Percentiles rank a stretch among this genome's conserved stretches.
Conservation (phyloP, 495 filamentous ascomycete genomes). For the Trypethelium eluteriae region DNA sequence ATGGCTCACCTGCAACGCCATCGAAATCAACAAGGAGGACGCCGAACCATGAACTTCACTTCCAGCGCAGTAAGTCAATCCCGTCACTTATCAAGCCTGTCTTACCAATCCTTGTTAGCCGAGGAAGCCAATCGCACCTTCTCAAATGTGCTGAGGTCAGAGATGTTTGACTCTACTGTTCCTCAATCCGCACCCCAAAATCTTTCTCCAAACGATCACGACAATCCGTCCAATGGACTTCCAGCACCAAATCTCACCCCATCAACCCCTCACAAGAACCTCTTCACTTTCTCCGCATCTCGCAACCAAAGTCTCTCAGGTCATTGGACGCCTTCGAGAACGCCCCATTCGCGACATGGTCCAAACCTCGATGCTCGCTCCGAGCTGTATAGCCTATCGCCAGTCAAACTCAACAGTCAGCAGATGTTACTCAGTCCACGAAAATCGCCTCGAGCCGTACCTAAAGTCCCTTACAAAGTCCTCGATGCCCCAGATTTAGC, state of each 20-base stretch:
- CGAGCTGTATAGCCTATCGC: constrained; percentile 88
- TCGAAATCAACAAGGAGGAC: constrained; percentile 75
- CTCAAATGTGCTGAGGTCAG: constrained; percentile 76
- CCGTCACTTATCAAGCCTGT: constrained; percentile 12
- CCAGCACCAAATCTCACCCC: constrained; percentile 65
- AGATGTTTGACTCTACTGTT: constrained; percentile 82
- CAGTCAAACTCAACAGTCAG: constrained; percentile 82
- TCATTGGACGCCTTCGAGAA: constrained; percentile 34
- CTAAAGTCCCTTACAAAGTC: constrained; percentile 96
- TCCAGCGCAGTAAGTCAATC: constrained; percentile 70
- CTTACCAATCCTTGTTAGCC: constrained; percentile 51
- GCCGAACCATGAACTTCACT: constrained; percentile 84
- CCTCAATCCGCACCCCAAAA: constrained; percentile 69
- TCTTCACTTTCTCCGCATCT: constrained; percentile 86
- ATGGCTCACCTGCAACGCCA: constrained; percentile 84
- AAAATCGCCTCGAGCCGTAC: constrained; percentile 78
- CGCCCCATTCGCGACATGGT: constrained; percentile 43
- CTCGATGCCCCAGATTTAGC: constrained; percentile 91
- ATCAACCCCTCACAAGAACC: constrained; percentile 92
- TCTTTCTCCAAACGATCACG: constrained; percentile 54
- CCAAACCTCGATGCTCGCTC: constrained; percentile 79
- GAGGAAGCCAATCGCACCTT: constrained; percentile 93
- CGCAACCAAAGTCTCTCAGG: constrained; percentile 60
- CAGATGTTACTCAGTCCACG: constrained; percentile 83
- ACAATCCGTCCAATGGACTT: constrained; percentile 56